A percentile compares a stretch with the other conserved stretches of the same genome.
These are phyloP conservation scores for Podaxis sp. DNA, from an alignment of 768 basidiomycete species.

Conservation along the genomic window DNA sequence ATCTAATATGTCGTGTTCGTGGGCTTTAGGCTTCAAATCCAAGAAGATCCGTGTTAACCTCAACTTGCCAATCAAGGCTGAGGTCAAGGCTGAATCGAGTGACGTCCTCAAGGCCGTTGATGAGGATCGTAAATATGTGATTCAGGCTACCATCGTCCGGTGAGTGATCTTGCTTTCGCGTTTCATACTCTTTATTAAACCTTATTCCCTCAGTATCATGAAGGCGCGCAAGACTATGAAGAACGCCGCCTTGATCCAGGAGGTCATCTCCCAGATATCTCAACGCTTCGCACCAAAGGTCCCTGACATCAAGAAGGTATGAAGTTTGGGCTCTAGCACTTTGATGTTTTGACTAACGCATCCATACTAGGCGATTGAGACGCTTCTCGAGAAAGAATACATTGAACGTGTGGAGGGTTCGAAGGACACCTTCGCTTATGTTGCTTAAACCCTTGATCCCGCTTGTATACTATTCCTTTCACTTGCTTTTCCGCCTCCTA, in stretches of 20 bases:
- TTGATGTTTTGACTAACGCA: slow-evolving; percentile 16
- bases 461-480: slow-evolving; percentile 9
- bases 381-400: slow-evolving; percentile 94
- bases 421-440: slow-evolving; percentile 85
- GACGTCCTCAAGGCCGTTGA: slow-evolving; percentile 95
- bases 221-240: slow-evolving; percentile 95
- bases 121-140: slow-evolving; percentile 95
- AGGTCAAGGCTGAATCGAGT: slow-evolving; percentile 85
- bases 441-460: slow-evolving; percentile 45
- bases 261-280: slow-evolving; percentile 87
- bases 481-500: slow-evolving; percentile 1
- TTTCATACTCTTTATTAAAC: neutral
- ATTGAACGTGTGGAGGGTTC: slow-evolving; percentile 91
- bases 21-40: slow-evolving; percentile 72
- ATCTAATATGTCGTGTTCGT: neutral
- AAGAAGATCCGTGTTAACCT: slow-evolving; percentile 93
- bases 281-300: slow-evolving; percentile 91
- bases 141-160: slow-evolving; percentile 93
- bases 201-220: slow-evolving; percentile 66
- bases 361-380: slow-evolving; percentile 74
- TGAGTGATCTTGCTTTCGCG: slow-evolving; percentile 24
- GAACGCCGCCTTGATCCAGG: slow-evolving; percentile 86
- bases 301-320: slow-evolving; percentile 93
- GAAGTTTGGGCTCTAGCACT: neutral
- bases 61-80: slow-evolving; percentile 91